phyloP scores from a whole-genome alignment of 805 yeast genomes.

The Cyberlindnera nakhonratchasimensis region DNA sequence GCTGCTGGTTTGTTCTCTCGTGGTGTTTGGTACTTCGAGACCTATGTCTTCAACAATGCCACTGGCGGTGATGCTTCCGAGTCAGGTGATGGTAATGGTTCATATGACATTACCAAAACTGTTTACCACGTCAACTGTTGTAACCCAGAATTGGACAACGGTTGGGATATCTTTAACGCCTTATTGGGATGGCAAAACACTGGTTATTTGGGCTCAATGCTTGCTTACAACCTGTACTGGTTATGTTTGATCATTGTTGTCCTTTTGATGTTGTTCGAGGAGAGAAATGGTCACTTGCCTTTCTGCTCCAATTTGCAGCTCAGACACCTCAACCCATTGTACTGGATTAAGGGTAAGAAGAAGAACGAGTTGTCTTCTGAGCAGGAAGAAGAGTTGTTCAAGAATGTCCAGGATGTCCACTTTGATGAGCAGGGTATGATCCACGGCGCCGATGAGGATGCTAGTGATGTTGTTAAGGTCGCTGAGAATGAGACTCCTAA shows the following conservation, averaged over 20 bases:
- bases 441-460: constrained; percentile 8
- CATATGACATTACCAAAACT: constrained; percentile 72
- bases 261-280: constrained; percentile 71
- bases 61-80: constrained; percentile 97
- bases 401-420: constrained; percentile 35
- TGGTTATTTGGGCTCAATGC: constrained; percentile 89
- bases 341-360: constrained; percentile 66
- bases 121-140: constrained; percentile 99
- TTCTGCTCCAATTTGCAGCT: constrained; percentile 48
- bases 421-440: constrained; percentile 36
- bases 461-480: background rate
- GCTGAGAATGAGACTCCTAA: background rate
- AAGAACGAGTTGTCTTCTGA: constrained; percentile 49
- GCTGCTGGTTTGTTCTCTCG: constrained; percentile 92
- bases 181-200: constrained; percentile 96
- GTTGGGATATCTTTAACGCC: constrained; percentile 97
- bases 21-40: constrained; percentile 88
- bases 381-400: constrained; percentile 53
- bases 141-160: constrained; percentile 85
- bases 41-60: constrained; percentile 52
- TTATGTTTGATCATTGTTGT: constrained; percentile 54
- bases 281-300: constrained; percentile 79
- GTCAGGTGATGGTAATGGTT: constrained; percentile 90
- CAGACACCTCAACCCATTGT: constrained; percentile 65
- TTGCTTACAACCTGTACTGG: constrained; percentile 91